Percentiles rank a stretch among this genome's conserved stretches.
phyloP scores from a whole-genome alignment of 2,329 filamentous ascomycete genomes.

The Catunica adiposa region DNA sequence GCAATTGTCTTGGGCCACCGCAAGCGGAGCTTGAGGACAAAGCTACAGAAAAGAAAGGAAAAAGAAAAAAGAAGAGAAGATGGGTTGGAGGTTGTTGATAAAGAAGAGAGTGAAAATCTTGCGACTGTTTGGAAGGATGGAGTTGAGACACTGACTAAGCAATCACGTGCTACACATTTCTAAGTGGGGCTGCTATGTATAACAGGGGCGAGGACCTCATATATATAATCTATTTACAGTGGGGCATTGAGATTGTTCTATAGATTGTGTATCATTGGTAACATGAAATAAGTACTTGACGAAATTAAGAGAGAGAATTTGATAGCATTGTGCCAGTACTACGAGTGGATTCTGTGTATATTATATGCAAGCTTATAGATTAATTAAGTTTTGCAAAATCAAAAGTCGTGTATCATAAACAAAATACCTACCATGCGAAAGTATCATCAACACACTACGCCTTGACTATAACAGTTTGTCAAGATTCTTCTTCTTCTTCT shows the following conservation, averaged over 20 bases:
- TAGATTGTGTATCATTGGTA: no score
- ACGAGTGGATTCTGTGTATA: no score
- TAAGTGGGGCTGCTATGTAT: neutral
- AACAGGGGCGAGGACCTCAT: no score
- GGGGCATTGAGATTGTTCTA: no score
- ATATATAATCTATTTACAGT: no score
- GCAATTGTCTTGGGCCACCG: constrained; percentile 3
- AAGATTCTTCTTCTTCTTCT: constrained; percentile 29
- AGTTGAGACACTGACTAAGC: constrained; percentile 6
- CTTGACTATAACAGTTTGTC: neutral
- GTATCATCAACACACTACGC: neutral
- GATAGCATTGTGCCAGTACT: no score
- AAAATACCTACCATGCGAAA: no score
- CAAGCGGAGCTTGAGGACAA: constrained; percentile 16
- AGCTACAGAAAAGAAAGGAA: constrained; percentile 10
- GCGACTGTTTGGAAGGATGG: constrained; percentile 9
- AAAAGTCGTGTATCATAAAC: no score
- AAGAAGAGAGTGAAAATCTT: constrained; percentile 10
- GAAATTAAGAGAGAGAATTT: no score
- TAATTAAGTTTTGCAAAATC: no score
- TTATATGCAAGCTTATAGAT: neutral
- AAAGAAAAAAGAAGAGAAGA: constrained; percentile 2
- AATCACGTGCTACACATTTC: neutral
- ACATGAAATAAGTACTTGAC: no score
- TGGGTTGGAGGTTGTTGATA: neutral